phyloP scores from a whole-genome alignment of 2,329 filamentous ascomycete species.

The Metarhizium anisopliae region DNA sequence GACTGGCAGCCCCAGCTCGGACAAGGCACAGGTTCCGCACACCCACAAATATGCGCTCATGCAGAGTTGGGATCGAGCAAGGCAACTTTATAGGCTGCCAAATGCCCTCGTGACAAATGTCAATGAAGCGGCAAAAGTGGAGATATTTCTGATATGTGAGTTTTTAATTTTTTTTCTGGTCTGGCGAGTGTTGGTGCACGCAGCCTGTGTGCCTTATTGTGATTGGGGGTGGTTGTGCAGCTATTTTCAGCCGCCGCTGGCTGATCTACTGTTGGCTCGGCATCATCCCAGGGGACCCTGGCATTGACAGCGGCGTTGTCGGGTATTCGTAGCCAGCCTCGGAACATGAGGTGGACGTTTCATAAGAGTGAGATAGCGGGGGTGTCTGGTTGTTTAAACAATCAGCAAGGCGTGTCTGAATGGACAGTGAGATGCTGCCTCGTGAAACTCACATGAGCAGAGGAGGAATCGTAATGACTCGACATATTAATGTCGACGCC shows the following conservation, averaged over 20 bases:
- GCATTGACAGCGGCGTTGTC: constrained; percentile 65
- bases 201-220: neutral
- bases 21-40: neutral
- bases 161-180: neutral
- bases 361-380: constrained; percentile 65
- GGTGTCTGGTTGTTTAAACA: constrained; percentile 51
- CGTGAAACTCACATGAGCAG: constrained; percentile 63
- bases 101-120: neutral
- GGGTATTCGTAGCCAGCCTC: constrained; percentile 57
- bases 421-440: constrained; percentile 30
- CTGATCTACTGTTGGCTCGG: constrained; percentile 10
- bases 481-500: constrained; percentile 53
- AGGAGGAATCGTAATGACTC: constrained; percentile 56
- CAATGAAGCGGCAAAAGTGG: neutral
- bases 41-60: neutral
- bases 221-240: neutral
- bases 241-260: neutral
- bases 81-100: neutral
- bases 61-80: neutral
- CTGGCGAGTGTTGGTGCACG: neutral
- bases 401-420: constrained; percentile 40
- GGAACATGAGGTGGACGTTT: constrained; percentile 55
- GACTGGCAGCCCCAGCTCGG: neutral
- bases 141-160: neutral
- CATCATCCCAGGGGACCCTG: constrained; percentile 52